These are phyloP conservation scores for Serendipita sp. DNA, from an alignment of 768 basidiomycete species.

Conservation along the genomic window DNA sequence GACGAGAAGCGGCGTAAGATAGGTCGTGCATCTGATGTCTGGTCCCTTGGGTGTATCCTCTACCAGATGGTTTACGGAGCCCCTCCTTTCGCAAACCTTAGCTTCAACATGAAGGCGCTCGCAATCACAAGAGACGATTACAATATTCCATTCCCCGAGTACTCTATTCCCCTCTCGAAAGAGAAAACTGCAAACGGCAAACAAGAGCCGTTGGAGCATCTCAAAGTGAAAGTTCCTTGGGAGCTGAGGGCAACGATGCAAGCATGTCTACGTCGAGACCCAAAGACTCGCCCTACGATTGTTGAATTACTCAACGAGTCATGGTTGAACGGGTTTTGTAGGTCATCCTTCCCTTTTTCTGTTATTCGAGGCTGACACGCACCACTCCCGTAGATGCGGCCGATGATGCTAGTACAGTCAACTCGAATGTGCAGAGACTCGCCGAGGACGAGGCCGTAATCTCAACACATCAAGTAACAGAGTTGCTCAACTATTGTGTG, in stretches of 20 bases:
- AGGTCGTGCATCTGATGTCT: slow-evolving; percentile 89
- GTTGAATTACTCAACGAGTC: slow-evolving; percentile 70
- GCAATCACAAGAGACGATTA: slow-evolving; percentile 72
- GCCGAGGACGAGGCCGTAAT: slow-evolving; percentile 51
- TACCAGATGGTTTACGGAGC: slow-evolving; percentile 98
- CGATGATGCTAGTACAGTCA: slow-evolving; percentile 16
- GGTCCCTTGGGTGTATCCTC: slow-evolving; percentile 94
- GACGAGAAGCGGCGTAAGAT: slow-evolving; percentile 20
- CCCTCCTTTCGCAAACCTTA: slow-evolving; percentile 79
- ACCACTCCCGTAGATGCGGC: slow-evolving; percentile 18
- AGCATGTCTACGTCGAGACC: slow-evolving; percentile 59
- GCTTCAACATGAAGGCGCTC: slow-evolving; percentile 79
- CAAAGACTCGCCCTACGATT: slow-evolving; percentile 77
- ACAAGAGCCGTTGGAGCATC: slow-evolving; percentile 47
- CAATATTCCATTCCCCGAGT: slow-evolving; percentile 69
- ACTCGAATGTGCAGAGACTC: slow-evolving; percentile 21
- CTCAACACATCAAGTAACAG: slow-evolving; percentile 65
- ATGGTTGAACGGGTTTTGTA: slow-evolving; percentile 35
- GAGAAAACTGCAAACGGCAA: slow-evolving; percentile 19
- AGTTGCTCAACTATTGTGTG: slow-evolving; percentile 56
- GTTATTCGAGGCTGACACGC: slow-evolving; percentile 17
- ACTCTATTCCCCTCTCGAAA: slow-evolving; percentile 33
- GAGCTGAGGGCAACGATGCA: slow-evolving; percentile 74
- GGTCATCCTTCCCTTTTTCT: slow-evolving; percentile 13
- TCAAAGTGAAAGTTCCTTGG: slow-evolving; percentile 51